Base-by-base conservation (phyloP, 108 stramenopile species). In the Nitzschia palea region DNA sequence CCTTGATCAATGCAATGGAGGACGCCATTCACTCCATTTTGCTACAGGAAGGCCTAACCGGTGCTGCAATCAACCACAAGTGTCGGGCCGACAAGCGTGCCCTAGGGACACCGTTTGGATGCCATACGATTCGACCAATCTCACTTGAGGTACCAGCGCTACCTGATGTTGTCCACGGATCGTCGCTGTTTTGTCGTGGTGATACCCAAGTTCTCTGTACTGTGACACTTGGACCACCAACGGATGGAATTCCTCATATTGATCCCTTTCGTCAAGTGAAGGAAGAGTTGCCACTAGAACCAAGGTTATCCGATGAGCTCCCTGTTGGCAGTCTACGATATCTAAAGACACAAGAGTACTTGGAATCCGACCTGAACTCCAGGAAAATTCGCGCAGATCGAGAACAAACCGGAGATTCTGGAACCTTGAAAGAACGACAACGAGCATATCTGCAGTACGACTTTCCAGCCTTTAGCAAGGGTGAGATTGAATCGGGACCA, bases 131-230 rank as follows among this genome's bases (percentile, higher is more conserved):
- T 28, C 74, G 80, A 29, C 74, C 71, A 4, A 9, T 76, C 0
- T 47, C 63, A 8, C 44, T 64, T 31, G 55, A 65, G 4, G 67
- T 69, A 4, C 74, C 80, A 28, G 74, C 75, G 4, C 55, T 81
- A 14, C 75, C 80, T 14, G 65, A 68, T 48, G 42, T 47, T 18
- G 91, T 91, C 3, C 95, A 95, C 65, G 95, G 95, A n/a, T 88
- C 87, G 15, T 77, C 91, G 17, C 29, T 88, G 3, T 95, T 95
- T 58, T 69, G 84, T 29, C 59, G 95, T 54, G 95, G 95, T 32
- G 90, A 88, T 51, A 95, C 95, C 1, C 95, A 95, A 73, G 90
- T 90, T 12, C 47, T 95, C 3, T 86, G 86, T 60, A 90, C 91
- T 5, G 74, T 70, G 5, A 93, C 91, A 23, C 31, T 93, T 26